Evolutionary conservation across 345 rosid genomes (phyloP).

Genomic region (Gossypium arboreum): DNA sequence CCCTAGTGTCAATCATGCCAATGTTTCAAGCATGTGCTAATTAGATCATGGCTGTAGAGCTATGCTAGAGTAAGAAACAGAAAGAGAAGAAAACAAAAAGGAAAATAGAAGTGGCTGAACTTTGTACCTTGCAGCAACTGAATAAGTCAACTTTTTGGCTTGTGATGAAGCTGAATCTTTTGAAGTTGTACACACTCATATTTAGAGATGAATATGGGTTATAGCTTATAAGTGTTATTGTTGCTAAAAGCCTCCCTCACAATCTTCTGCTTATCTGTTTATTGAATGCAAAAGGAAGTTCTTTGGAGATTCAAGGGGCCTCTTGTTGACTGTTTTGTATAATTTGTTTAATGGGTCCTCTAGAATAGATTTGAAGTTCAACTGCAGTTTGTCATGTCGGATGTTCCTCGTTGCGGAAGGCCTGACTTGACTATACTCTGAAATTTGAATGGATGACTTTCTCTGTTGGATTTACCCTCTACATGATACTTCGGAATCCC

Average conservation of each 20-base stretch:
- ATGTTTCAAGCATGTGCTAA: neutral
- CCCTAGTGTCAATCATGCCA: neutral
- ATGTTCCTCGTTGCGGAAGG: neutral
- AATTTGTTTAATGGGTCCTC: neutral
- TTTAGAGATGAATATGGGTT: neutral
- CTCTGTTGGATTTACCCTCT: neutral
- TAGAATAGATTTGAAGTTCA: neutral
- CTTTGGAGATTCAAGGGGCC: neutral
- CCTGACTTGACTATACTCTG: neutral
- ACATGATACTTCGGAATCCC: neutral
- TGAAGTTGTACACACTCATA: neutral
- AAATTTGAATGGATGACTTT: neutral
- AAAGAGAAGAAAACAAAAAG: neutral
- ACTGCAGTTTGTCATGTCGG: neutral
- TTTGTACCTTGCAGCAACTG: neutral
- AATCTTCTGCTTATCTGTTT: neutral
- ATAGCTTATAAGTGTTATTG: neutral
- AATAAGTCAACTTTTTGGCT: neutral
- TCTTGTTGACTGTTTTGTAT: neutral
- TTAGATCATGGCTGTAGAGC: neutral
- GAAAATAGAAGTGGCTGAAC: neutral
- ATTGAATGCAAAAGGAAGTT: neutral
- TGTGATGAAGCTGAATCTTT: slow-evolving; percentile 10
- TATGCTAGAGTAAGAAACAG: neutral
- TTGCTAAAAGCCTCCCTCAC: neutral